A percentile compares a stretch with the other conserved stretches of the same genome.
These are phyloP conservation scores for Rhodotorula graminis DNA, from an alignment of 768 basidiomycete species.

Conservation along the genomic window DNA sequence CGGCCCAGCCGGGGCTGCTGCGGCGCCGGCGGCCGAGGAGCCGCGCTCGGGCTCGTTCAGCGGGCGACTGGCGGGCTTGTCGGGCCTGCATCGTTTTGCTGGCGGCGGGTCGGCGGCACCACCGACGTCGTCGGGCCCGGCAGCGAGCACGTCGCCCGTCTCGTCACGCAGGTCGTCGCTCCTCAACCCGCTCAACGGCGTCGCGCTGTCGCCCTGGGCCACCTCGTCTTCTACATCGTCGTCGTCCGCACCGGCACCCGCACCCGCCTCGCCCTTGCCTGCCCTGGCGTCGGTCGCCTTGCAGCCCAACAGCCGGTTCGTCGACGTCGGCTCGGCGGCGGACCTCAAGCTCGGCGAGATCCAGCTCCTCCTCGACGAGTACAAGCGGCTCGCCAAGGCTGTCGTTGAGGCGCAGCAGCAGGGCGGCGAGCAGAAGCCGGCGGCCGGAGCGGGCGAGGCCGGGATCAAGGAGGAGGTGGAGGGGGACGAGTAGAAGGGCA, in stretches of 20 bases:
- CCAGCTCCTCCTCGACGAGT: conserved; percentile 71
- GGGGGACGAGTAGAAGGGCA: no score
- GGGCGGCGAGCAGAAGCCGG: no score
- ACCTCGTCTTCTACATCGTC: conserved; percentile 35
- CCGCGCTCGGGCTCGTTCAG: conserved; percentile 62
- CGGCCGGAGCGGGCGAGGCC: no score
- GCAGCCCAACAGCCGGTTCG: conserved; percentile 65
- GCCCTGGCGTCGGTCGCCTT: conserved; percentile 46
- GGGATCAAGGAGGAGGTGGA: no score
- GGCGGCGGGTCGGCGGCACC: conserved; percentile 3
- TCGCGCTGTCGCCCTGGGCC: background rate
- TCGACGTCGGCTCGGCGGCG: conserved; percentile 61
- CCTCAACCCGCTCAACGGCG: conserved; percentile 44
- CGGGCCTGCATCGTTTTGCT: conserved; percentile 51
- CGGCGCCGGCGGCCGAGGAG: conserved; percentile 43
- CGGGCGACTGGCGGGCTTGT: conserved; percentile 67
- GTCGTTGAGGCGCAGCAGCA: background rate
- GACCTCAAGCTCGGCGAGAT: conserved; percentile 80
- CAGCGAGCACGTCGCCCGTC: conserved; percentile 23
- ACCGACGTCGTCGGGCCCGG: background rate
- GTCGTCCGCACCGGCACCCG: background rate
- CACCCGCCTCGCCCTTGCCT: background rate
- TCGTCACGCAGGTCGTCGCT: conserved; percentile 9
- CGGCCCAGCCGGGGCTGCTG: background rate
- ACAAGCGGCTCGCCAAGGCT: conserved; percentile 15